These are phyloP conservation scores for Tricholomella constricta DNA, from an alignment of 768 basidiomycete species.

Conservation along the genomic window DNA sequence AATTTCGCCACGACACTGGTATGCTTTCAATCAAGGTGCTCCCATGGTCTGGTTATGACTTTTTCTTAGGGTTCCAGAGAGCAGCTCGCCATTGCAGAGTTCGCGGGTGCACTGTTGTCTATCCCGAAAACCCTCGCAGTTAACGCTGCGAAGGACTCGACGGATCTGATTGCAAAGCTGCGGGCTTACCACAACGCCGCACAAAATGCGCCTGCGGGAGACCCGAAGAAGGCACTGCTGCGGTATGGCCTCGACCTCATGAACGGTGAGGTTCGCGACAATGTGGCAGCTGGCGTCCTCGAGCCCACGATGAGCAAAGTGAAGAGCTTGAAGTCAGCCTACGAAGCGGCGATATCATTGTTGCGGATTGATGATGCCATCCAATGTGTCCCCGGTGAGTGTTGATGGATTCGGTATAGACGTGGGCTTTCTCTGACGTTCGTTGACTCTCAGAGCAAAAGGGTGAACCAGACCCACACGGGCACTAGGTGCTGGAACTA, in stretches of 20 bases:
- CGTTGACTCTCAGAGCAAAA: conserved; percentile 56
- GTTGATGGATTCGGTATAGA: not conserved
- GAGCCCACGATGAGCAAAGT: conserved; percentile 98
- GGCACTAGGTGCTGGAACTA: conserved; percentile 49
- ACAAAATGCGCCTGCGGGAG: conserved; percentile 86
- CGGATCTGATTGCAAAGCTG: conserved; percentile 94
- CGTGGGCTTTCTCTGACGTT: conserved; percentile 19
- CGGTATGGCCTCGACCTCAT: conserved; percentile 95
- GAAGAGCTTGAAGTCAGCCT: conserved; percentile 94
- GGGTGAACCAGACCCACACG: conserved; percentile 72
- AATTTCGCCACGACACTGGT: conserved; percentile 98
- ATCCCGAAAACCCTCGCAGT: conserved; percentile 98
- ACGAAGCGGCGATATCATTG: conserved; percentile 93
- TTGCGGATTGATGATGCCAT: conserved; percentile 97
- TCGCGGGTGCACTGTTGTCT: conserved; percentile 86
- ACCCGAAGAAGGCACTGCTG: conserved; percentile 87
- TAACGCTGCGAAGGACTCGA: conserved; percentile 98
- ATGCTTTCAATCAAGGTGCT: conserved; percentile 29
- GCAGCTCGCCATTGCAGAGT: conserved; percentile 99
- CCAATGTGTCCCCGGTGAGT: conserved; percentile 82
- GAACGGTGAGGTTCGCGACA: conserved; percentile 94
- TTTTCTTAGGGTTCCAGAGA: conserved; percentile 86
- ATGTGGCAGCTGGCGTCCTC: conserved; percentile 88
- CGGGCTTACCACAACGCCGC: conserved; percentile 97
- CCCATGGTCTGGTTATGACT: conserved; percentile 11